Evolutionary conservation across 148 eudicot species (phyloP), one percentile per base, ranked within the genome.

Genomic region (Camellia granthamiana): DNA sequence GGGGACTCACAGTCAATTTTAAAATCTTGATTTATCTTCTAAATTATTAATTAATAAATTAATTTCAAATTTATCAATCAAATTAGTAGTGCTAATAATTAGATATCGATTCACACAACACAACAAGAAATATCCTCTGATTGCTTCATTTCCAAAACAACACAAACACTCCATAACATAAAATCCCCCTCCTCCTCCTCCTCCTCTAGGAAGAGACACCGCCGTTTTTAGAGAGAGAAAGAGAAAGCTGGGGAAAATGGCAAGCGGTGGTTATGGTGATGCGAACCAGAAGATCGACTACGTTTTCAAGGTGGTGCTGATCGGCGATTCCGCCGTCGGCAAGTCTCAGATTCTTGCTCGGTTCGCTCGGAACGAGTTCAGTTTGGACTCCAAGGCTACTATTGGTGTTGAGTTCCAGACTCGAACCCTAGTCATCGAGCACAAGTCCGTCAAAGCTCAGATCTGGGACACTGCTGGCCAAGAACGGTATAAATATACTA

Each of bases 391-490:
- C 42, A 92, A 92, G 78, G 92, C 97, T 7, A 92, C 97, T 3
- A 92, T 92, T 54, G 96, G 96, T 6, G 96, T 92, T 60, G 96
- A 92, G 81, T 92, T 92, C 51, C 97, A 92, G 84, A 92, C 97
- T 41, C 87, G 97, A 9, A 92, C 97, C 42, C 87, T 92, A 21
- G 81, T 89, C 18, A 87, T 90, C 67, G 68, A 90, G 58, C 92
- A 88, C 54, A 92, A 92, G 88, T 86, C 89, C 56, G 86, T 92
- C 79, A 92, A 92, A 68, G 96, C 96, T 71, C 96, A 92, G 96
- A 92, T 92, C 96, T 92, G 97, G 97, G 97, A 90, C 71, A 90
- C 93, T 38, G 97, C 97, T n/a, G 97, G 97, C 78, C 97, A 92
- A 84, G 97, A 92, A 82, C 84, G 97, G 93, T 92, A 59, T 38